Conservation (phyloP, 768 basidiomycete genomes). For the Phlegmacium glaucopus region DNA sequence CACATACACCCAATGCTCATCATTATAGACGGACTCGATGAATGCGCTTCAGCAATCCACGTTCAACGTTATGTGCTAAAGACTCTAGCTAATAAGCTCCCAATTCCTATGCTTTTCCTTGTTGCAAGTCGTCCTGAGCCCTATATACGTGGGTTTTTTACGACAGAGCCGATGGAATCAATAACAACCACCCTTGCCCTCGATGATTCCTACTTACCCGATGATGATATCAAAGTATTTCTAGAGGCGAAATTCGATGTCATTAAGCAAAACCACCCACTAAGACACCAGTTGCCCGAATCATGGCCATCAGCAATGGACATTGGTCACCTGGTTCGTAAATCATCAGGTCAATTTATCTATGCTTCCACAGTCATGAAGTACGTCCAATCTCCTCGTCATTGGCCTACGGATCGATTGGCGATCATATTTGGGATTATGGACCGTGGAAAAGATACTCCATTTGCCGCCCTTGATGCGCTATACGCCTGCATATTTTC, state of each 20-base stretch:
- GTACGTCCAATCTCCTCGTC: slow-evolving; percentile 11
- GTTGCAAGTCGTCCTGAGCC: slow-evolving; percentile 17
- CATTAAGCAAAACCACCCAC: slow-evolving; percentile 11
- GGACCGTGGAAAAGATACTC: slow-evolving; percentile 3
- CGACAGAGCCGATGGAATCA: background rate
- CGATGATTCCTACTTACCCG: background rate
- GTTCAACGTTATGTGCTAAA: slow-evolving; percentile 7
- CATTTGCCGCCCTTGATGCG: slow-evolving; percentile 15
- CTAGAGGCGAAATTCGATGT: slow-evolving; percentile 10
- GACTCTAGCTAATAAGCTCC: slow-evolving; percentile 3
- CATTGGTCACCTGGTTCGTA: slow-evolving; percentile 9
- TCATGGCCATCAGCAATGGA: slow-evolving; percentile 6
- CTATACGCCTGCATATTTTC: slow-evolving; percentile 8
- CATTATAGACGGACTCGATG: slow-evolving; percentile 14
- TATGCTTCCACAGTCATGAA: slow-evolving; percentile 18
- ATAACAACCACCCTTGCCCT: slow-evolving; percentile 2
- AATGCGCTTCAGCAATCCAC: slow-evolving; percentile 6
- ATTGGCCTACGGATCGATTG: slow-evolving; percentile 12
- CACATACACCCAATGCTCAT: slow-evolving; percentile 6
- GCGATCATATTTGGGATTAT: slow-evolving; percentile 11
- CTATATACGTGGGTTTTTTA: slow-evolving; percentile 10
- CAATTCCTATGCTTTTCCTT: slow-evolving; percentile 12
- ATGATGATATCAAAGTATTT: slow-evolving; percentile 11
- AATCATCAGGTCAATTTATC: slow-evolving; percentile 17
- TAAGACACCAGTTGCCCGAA: slow-evolving; percentile 7